Percentiles rank a stretch among this genome's conserved stretches.
Conservation (phyloP, 768 basidiomycete genomes). For the Tylopilus subfusipes region DNA sequence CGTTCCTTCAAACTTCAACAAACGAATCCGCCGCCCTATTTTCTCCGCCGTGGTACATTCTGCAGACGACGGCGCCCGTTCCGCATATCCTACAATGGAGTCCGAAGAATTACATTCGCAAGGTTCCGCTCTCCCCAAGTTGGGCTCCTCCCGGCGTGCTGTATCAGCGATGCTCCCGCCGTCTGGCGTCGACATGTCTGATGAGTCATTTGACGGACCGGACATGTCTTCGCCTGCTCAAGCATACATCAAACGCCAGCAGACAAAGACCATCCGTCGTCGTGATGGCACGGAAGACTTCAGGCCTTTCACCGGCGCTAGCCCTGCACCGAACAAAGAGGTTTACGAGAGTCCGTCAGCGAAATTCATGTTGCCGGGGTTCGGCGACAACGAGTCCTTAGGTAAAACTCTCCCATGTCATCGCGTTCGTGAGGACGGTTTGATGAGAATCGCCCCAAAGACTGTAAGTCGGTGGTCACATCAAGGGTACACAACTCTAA, state of each 20-base stretch:
- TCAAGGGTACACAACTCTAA: neutral
- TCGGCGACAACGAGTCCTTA: slow-evolving; percentile 88
- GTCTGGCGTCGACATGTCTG: slow-evolving; percentile 44
- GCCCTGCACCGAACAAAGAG: slow-evolving; percentile 42
- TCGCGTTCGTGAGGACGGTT: slow-evolving; percentile 88
- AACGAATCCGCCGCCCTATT: slow-evolving; percentile 62
- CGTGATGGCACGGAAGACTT: slow-evolving; percentile 84
- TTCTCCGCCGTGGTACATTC: slow-evolving; percentile 61
- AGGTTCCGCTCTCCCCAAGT: slow-evolving; percentile 18
- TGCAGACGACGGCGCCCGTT: slow-evolving; percentile 38
- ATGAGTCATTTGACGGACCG: slow-evolving; percentile 47
- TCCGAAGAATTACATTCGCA: slow-evolving; percentile 31
- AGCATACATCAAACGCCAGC: slow-evolving; percentile 75
- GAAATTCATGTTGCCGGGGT: slow-evolving; percentile 61
- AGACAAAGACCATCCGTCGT: slow-evolving; percentile 70
- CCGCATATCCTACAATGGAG: slow-evolving; percentile 42
- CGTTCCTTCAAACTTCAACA: slow-evolving; percentile 51
- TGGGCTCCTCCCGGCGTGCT: slow-evolving; percentile 61
- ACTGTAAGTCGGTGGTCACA: slow-evolving; percentile 55
- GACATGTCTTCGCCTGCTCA: slow-evolving; percentile 81
- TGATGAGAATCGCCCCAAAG: slow-evolving; percentile 80
- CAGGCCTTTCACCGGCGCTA: slow-evolving; percentile 66
- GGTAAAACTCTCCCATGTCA: slow-evolving; percentile 95
- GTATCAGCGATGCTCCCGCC: slow-evolving; percentile 69
- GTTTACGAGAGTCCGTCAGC: slow-evolving; percentile 56